Evolutionary conservation across 495 filamentous ascomycete species (phyloP).

Genomic region (Thermochaetoides thermophila): DNA sequence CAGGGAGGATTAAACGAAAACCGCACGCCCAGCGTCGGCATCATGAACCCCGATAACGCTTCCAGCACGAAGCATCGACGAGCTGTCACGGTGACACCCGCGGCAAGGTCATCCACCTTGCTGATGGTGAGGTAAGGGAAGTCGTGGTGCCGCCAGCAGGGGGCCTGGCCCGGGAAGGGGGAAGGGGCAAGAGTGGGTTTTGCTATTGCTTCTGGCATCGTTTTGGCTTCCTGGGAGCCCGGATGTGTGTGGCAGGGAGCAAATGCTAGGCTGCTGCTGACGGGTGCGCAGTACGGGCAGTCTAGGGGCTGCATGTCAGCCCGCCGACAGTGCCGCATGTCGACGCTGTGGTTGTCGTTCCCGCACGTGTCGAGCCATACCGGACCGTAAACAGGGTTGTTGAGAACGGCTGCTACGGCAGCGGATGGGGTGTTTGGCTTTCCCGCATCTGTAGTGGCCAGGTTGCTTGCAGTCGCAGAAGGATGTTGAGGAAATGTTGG

Average conservation of each 20-base stretch:
- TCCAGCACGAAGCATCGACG: conserved; percentile 38
- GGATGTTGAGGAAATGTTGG: background rate
- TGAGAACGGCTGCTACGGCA: conserved; percentile 5
- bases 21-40: conserved; percentile 13
- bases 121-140: conserved; percentile 42
- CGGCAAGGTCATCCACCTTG: conserved; percentile 35
- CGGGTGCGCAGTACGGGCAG: no score
- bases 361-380: conserved; percentile 35
- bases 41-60: conserved; percentile 18
- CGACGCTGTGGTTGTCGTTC: conserved; percentile 31
- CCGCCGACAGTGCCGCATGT: conserved; percentile 29
- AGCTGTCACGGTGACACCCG: conserved; percentile 40
- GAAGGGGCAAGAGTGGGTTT: no score
- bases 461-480: background rate
- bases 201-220: no score
- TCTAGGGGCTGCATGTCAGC: no score
- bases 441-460: conserved; percentile 1
- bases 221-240: no score
- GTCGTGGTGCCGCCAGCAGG: conserved; percentile 41
- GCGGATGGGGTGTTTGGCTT: background rate
- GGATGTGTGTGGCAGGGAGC: no score
- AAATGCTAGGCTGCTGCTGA: no score
- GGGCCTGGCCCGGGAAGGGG: conserved; percentile 27
- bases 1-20: no score
- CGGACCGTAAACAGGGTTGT: conserved; percentile 32